Conservation (phyloP, 345 rosid genomes). For the Eucalyptus marginata region DNA sequence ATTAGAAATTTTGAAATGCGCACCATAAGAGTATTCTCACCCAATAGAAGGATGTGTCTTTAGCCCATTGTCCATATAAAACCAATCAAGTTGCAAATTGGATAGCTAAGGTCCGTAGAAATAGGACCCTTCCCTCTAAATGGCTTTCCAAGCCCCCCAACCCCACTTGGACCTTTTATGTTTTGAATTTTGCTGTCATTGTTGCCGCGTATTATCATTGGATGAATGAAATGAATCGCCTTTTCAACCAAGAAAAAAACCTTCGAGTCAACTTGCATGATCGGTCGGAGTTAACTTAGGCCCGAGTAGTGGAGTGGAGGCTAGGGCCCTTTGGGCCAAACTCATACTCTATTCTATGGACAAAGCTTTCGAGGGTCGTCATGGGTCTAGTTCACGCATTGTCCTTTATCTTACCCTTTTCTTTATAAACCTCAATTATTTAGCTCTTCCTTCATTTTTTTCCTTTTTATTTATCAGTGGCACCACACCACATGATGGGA, state of each 20-base stretch:
- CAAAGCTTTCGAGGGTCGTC: neutral
- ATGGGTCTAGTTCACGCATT: neutral
- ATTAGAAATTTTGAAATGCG: too few species aligned
- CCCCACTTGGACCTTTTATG: neutral
- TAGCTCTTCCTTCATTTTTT: neutral
- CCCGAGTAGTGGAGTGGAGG: neutral
- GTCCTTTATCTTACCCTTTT: neutral
- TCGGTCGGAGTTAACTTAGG: neutral
- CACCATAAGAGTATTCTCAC: neutral
- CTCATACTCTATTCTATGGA: neutral
- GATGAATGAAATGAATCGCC: neutral
- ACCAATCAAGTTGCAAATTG: fast-evolving
- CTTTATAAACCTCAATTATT: neutral
- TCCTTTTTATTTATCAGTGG: fast-evolving
- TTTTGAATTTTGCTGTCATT: neutral
- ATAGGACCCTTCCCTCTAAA: neutral
- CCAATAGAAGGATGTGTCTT: neutral
- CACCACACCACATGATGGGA: neutral
- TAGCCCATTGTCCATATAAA: neutral
- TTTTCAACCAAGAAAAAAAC: too few species aligned
- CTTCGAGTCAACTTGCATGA: too few species aligned
- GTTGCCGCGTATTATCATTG: neutral
- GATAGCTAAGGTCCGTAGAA: neutral
- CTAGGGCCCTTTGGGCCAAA: neutral
- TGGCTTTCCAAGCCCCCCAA: neutral